A percentile compares a stretch with the other conserved stretches of the same genome.
These are phyloP conservation scores for Plasmodium cynomolgi DNA, from an alignment of 169 alveolate genomes.

Conservation along the genomic window DNA sequence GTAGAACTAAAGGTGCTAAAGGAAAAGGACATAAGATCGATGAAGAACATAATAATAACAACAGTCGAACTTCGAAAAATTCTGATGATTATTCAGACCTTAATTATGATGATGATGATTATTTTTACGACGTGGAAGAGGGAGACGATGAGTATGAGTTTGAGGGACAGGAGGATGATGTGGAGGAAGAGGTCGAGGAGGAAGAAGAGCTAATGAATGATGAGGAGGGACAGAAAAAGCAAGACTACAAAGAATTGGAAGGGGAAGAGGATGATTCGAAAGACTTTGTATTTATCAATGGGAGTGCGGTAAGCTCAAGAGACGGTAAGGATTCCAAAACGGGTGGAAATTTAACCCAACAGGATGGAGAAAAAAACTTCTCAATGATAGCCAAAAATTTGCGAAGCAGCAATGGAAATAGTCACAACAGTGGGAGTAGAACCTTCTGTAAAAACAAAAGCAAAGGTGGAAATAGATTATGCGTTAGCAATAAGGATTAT, in stretches of 20 bases:
- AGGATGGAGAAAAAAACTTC: background rate
- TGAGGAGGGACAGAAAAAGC: background rate
- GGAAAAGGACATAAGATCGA: background rate
- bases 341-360: background rate
- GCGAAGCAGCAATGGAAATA: background rate
- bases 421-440: background rate
- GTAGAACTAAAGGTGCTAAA: background rate
- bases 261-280: background rate
- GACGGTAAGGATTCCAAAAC: background rate
- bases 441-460: background rate
- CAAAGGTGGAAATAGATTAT: background rate
- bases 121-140: slow-evolving; percentile 12
- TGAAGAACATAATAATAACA: background rate
- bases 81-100: slow-evolving; percentile 43
- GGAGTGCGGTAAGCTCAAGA: background rate
- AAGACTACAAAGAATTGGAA: background rate
- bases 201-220: background rate
- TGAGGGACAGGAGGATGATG: slow-evolving; percentile 5
- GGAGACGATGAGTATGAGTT: slow-evolving; percentile 24
- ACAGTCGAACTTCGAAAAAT: background rate
- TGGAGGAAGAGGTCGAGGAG: slow-evolving; percentile 4
- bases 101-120: slow-evolving; percentile 17
- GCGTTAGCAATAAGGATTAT: background rate
- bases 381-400: background rate
- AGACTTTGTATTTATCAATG: background rate